Conservation (phyloP, 2,329 filamentous ascomycete species). For the Ascosphaera apis region DNA sequence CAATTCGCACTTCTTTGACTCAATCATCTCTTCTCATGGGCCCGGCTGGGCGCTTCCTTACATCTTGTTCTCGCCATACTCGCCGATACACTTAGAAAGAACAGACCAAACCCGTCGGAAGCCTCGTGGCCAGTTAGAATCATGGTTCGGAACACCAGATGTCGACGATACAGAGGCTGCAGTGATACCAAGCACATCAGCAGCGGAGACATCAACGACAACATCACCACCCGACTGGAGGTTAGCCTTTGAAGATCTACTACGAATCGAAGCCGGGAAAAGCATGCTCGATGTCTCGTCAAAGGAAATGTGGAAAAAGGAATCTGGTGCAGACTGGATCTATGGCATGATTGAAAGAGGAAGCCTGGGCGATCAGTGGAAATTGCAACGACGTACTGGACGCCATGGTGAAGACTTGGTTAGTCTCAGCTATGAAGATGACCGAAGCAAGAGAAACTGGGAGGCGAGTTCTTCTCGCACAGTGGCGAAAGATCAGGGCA, state of each 20-base stretch:
- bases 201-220: no score
- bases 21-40: constrained; percentile 14
- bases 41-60: constrained; percentile 19
- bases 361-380: constrained; percentile 19
- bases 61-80: constrained; percentile 28
- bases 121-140: constrained; percentile 6
- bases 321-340: constrained; percentile 18
- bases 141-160: no score
- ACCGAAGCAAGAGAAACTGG: no score
- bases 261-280: constrained; percentile 25
- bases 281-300: constrained; percentile 16
- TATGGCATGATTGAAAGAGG: constrained; percentile 18
- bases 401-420: not conserved
- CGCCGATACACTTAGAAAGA: constrained; percentile 30
- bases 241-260: constrained; percentile 35
- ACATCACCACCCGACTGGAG: constrained; percentile 20
- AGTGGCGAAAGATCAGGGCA: no score
- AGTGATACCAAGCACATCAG: no score
- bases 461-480: no score
- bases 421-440: no score
- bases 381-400: constrained; percentile 9
- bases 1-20: constrained; percentile 11
- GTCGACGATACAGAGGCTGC: no score
- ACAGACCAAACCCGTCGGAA: constrained; percentile 13
- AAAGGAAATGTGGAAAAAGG: constrained; percentile 5